Conservation (phyloP, 2,329 filamentous ascomycete species). For the Alternaria ethzedia region DNA sequence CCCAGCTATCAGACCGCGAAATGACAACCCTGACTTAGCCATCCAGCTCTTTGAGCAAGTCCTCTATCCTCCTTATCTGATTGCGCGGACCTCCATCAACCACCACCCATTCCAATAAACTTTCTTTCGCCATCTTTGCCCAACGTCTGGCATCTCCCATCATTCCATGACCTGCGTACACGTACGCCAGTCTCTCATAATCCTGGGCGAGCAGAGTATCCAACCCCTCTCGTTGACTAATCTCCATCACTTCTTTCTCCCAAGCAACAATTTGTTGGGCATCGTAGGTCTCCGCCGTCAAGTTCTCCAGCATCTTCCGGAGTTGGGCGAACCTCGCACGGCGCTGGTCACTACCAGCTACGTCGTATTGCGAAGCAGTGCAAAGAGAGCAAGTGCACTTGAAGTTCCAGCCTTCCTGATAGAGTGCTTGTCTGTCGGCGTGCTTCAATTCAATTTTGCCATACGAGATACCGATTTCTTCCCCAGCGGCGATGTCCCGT, state of each 20-base stretch:
- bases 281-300: constrained; percentile 30
- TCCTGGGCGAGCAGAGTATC: constrained; percentile 28
- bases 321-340: constrained; percentile 24
- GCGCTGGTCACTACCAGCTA: constrained; percentile 26
- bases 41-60: constrained; percentile 23
- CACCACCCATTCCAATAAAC: constrained; percentile 27
- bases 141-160: constrained; percentile 21
- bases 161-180: constrained; percentile 27
- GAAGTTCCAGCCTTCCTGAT: constrained; percentile 31
- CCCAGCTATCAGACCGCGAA: not conserved
- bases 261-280: constrained; percentile 28
- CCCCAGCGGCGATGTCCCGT: constrained; percentile 23
- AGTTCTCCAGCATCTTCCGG: constrained; percentile 15
- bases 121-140: constrained; percentile 27
- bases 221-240: constrained; percentile 27
- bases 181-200: constrained; percentile 35
- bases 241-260: constrained; percentile 32
- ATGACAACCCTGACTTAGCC: not conserved
- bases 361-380: constrained; percentile 18
- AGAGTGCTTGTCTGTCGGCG: constrained; percentile 23
- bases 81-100: constrained; percentile 22
- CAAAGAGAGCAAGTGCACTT: constrained; percentile 31
- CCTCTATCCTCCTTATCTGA: constrained; percentile 23
- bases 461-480: constrained; percentile 34
- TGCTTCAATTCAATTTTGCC: constrained; percentile 26